Conservation (phyloP, 108 stramenopile species). For the Skeletonema costatum region DNA sequence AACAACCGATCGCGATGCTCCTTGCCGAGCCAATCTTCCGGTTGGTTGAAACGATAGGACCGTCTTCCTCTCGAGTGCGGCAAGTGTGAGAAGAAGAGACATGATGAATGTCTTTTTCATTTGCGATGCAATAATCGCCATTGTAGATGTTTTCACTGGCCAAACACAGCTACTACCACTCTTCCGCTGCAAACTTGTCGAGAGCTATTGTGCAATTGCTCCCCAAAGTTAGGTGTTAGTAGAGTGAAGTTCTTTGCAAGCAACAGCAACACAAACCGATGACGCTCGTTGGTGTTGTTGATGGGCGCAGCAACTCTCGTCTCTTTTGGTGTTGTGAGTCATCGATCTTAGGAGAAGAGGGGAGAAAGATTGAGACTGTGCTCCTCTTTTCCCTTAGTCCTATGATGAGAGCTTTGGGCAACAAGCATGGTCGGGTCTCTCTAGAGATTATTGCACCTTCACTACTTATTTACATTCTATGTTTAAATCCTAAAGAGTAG, state of each 20-base stretch:
- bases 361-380: too few relatives aligned
- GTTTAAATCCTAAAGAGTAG: slow-evolving; percentile 7
- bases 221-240: not conserved
- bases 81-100: slow-evolving; percentile 46
- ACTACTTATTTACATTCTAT: not conserved
- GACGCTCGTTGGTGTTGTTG: not conserved
- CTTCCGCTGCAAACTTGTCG: not conserved
- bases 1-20: slow-evolving; percentile 1
- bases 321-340: too few relatives aligned
- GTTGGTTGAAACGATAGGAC: slow-evolving; percentile 27
- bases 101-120: slow-evolving; percentile 35
- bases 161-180: not conserved
- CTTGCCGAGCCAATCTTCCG: slow-evolving; percentile 3
- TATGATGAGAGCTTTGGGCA: too few relatives aligned
- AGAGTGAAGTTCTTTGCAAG: not conserved
- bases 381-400: too few relatives aligned
- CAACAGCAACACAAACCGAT: not conserved
- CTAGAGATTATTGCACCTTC: too few relatives aligned
- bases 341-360: too few relatives aligned
- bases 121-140: slow-evolving; percentile 36
- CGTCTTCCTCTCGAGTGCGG: slow-evolving; percentile 30
- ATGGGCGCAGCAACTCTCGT: too few relatives aligned
- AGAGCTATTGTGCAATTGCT: not conserved
- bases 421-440: too few relatives aligned
- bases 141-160: slow-evolving; percentile 5